A percentile compares a stretch with the other conserved stretches of the same genome.
These are phyloP conservation scores for Trifolium dubium DNA, from an alignment of 306 rosid genomes.

Conservation along the genomic window DNA sequence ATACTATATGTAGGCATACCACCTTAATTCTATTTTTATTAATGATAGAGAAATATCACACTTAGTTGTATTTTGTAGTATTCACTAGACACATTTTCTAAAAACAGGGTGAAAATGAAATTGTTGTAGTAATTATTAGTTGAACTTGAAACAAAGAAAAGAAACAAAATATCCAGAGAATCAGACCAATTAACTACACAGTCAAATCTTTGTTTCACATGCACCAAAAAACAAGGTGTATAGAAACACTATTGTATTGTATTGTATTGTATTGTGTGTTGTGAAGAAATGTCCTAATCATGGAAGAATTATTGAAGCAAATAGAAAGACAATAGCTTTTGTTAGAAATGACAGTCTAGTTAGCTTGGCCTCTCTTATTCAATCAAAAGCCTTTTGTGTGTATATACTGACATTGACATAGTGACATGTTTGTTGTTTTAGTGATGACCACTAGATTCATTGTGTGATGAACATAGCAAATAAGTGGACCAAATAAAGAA, in stretches of 20 bases:
- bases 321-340: neutral
- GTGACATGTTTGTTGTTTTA: slow-evolving; percentile 33
- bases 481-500: slow-evolving; percentile 41
- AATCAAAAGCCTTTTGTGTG: slow-evolving; percentile 35
- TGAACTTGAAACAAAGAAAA: neutral
- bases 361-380: slow-evolving; percentile 16
- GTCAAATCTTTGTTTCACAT: neutral
- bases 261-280: neutral
- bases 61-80: neutral
- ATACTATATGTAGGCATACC: neutral
- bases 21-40: neutral
- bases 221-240: neutral
- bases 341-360: slow-evolving; percentile 25
- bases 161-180: neutral
- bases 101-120: neutral
- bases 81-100: neutral
- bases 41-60: neutral
- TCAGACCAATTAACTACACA: neutral
- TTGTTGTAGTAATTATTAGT: neutral
- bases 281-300: slow-evolving; percentile 33
- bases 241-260: neutral
- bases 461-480: slow-evolving; percentile 35
- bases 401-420: slow-evolving; percentile 26
- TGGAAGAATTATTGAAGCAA: slow-evolving; percentile 34
- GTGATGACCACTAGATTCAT: slow-evolving; percentile 50